These are phyloP conservation scores for Ascochyta fabae DNA, from an alignment of 2,329 filamentous ascomycete species.

Conservation along the genomic window DNA sequence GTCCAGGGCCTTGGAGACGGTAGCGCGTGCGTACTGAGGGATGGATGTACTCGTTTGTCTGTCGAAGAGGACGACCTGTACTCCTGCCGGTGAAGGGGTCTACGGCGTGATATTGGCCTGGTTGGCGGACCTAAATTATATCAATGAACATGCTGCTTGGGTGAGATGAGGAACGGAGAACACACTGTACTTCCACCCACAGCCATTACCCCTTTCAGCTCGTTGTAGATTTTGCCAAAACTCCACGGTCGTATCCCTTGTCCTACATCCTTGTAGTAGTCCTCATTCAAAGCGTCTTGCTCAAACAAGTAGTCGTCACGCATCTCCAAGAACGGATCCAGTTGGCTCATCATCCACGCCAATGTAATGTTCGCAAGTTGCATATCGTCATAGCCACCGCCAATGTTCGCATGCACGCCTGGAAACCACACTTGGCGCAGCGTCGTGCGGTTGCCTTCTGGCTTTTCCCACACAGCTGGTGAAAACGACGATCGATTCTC, in stretches of 20 bases:
- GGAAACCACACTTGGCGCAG: slow-evolving; percentile 64
- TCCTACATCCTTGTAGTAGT: slow-evolving; percentile 52
- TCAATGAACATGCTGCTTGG: background rate
- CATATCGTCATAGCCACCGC: slow-evolving; percentile 55
- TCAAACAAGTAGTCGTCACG: slow-evolving; percentile 56
- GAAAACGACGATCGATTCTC: slow-evolving; percentile 59
- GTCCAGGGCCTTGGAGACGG: slow-evolving; percentile 55
- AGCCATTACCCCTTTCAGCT: slow-evolving; percentile 55
- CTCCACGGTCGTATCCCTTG: slow-evolving; percentile 55
- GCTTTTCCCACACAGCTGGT: slow-evolving; percentile 61
- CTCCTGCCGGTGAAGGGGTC: slow-evolving; percentile 52
- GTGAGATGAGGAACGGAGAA: background rate
- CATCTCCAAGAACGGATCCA: slow-evolving; percentile 57
- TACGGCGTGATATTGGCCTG: slow-evolving; percentile 55
- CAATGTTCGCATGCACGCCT: slow-evolving; percentile 60
- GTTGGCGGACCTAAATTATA: slow-evolving; percentile 49
- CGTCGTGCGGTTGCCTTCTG: slow-evolving; percentile 52
- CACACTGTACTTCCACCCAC: slow-evolving; percentile 53
- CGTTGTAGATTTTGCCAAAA: slow-evolving; percentile 55
- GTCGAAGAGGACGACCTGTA: slow-evolving; percentile 53
- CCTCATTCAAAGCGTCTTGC: slow-evolving; percentile 54
- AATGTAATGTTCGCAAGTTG: slow-evolving; percentile 60
- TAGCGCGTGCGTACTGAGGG: slow-evolving; percentile 55
- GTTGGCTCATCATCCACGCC: slow-evolving; percentile 64
- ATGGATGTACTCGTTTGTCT: slow-evolving; percentile 61